Evolutionary conservation across 2,329 filamentous ascomycete genomes (phyloP), one percentile per base, ranked within the genome.

Genomic region (Pseudonectria buxi): DNA sequence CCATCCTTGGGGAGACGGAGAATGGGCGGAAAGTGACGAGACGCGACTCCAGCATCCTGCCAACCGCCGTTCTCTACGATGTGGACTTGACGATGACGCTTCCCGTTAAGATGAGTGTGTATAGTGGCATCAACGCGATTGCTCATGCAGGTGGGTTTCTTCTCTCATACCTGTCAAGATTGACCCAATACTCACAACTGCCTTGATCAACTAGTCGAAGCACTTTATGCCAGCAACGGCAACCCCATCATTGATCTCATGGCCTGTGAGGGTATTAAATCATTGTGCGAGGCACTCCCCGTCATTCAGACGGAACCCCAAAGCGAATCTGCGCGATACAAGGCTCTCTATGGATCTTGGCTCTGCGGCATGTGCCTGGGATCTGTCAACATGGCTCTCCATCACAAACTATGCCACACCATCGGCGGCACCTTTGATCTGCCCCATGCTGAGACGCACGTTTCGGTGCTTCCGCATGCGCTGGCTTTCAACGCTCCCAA

Each of bases 361-460:
- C 69, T 82, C 2, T 81, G 76, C 46, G 76, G 76, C 24, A 69
- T 65, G 15, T 78, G 74, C 46, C 64, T 81, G 1, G 77, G 76
- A 6, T 71, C 62, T 39, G 72, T 76, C 3, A 69, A 69, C 35
- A 81, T 82, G 74, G 69, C 74, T 3, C 66, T 83, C 11, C 79
- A 83, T 50, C 78, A 83, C 57, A 83, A 83, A 53, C 67, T 83
- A 2, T 81, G 77, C 58, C 78, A 83, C 50, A 74, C 73, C 0
- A 62, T 82, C 2, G 78, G 78, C 15, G 79, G 78, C 7, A 72
- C 66, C 46, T 79, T 82, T 55, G 70, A 74, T 41, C 64, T 83
- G 6, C 76, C 78, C 0, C 78, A 83, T 41, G 75, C 78, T 2
- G 76, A 81, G 53, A 81, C 77, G 0, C 79, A 83, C 47, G 76